These are phyloP conservation scores for Penicillium chermesinum DNA, from an alignment of 495 filamentous ascomycete species.

Conservation along the genomic window DNA sequence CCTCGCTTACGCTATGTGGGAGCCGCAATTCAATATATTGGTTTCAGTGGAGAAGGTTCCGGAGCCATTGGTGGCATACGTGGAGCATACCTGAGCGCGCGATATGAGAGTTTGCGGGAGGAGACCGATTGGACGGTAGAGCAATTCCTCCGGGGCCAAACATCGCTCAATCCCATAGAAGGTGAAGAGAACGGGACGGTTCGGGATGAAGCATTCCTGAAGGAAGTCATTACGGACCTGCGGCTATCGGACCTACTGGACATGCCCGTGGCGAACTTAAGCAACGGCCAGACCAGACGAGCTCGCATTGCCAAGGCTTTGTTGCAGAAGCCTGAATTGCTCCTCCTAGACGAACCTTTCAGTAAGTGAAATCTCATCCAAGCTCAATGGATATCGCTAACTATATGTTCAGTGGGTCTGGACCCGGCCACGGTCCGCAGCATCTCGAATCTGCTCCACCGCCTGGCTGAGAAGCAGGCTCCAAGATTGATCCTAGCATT, in stretches of 20 bases:
- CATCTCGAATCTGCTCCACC: constrained; percentile 63
- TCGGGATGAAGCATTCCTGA: constrained; percentile 43
- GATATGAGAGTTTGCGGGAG: constrained; percentile 88
- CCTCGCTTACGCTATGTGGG: constrained; percentile 50
- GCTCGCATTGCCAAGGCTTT: constrained; percentile 84
- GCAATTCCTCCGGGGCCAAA: constrained; percentile 75
- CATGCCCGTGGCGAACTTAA: constrained; percentile 80
- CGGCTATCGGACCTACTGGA: constrained; percentile 58
- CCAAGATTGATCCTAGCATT: constrained; percentile 73
- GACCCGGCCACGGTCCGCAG: constrained; percentile 72
- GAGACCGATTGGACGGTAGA: constrained; percentile 78
- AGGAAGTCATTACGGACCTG: constrained; percentile 60
- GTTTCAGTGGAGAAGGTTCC: constrained; percentile 61
- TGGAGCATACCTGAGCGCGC: constrained; percentile 78
- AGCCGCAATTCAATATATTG: constrained; percentile 75
- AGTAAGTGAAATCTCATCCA: constrained; percentile 41
- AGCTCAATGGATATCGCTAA: not conserved
- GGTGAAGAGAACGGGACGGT: constrained; percentile 42
- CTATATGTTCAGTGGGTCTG: constrained; percentile 59
- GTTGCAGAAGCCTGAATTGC: constrained; percentile 67
- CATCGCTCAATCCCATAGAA: constrained; percentile 65
- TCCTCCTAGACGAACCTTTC: constrained; percentile 91
- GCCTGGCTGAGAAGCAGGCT: constrained; percentile 55
- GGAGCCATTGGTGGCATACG: constrained; percentile 51
- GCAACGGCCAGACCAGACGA: constrained; percentile 86